A percentile compares a stretch with the other conserved stretches of the same genome.
phyloP scores from a whole-genome alignment of 2,329 filamentous ascomycete genomes.

The Geosmithia morbida region DNA sequence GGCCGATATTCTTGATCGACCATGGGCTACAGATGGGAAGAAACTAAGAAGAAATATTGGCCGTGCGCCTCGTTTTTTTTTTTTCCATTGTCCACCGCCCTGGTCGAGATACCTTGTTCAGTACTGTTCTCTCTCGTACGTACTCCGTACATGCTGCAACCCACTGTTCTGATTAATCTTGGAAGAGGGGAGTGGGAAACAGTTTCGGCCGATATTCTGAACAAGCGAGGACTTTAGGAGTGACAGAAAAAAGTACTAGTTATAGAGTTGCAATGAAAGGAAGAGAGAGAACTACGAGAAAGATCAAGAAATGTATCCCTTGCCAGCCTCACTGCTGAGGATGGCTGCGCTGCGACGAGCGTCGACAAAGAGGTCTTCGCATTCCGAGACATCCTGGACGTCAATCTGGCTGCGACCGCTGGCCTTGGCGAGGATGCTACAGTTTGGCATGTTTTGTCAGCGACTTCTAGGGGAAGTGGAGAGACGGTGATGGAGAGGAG shows the following conservation, averaged over 20 bases:
- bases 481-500: background rate
- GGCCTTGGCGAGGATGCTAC: constrained; percentile 74
- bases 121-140: background rate
- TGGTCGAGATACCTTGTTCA: no score
- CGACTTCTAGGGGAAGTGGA: constrained; percentile 2
- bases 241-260: background rate
- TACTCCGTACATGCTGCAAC: background rate
- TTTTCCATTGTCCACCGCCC: no score
- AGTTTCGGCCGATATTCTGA: background rate
- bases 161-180: background rate
- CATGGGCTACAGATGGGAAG: no score
- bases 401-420: constrained; percentile 67
- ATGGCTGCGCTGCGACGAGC: constrained; percentile 63
- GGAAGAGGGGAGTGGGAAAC: background rate
- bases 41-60: no score
- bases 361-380: constrained; percentile 73
- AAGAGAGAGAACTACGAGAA: background rate
- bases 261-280: background rate
- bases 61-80: background rate
- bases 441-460: constrained; percentile 13
- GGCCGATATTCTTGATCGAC: no score
- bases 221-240: no score
- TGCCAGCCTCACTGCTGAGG: constrained; percentile 46
- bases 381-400: constrained; percentile 63
- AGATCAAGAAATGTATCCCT: constrained; percentile 47